phyloP scores from a whole-genome alignment of 2,329 filamentous ascomycete species.

The Ceratocystiopsis brevicomis region DNA sequence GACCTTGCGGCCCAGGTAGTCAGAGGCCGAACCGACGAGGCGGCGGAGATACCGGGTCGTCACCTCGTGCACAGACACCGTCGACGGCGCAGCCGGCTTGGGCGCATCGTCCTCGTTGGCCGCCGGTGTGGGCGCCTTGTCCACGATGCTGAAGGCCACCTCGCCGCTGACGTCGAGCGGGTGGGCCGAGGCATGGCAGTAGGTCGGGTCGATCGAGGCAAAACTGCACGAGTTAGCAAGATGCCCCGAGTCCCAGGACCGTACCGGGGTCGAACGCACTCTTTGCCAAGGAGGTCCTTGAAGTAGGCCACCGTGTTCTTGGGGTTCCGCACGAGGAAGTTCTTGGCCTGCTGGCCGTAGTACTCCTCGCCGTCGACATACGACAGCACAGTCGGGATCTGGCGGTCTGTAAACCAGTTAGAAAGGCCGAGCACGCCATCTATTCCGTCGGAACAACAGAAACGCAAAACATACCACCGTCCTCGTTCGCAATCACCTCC shows the following conservation, averaged over 20 bases:
- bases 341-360: conserved; percentile 87
- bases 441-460: too few species aligned
- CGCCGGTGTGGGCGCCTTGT: conserved; percentile 37
- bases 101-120: conserved; percentile 23
- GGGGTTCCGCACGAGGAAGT: conserved; percentile 78
- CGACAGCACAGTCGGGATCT: conserved; percentile 86
- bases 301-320: conserved; percentile 91
- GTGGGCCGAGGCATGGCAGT: conserved; percentile 85
- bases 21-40: conserved; percentile 64
- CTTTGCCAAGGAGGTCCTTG: conserved; percentile 85
- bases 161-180: conserved; percentile 54
- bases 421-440: too few species aligned
- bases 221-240: conserved; percentile 30
- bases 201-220: conserved; percentile 89
- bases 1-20: conserved; percentile 69
- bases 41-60: conserved; percentile 70
- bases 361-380: conserved; percentile 95
- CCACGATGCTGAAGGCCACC: conserved; percentile 68
- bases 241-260: too few species aligned
- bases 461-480: conserved; percentile 49
- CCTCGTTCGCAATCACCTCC: conserved; percentile 97
- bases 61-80: conserved; percentile 59
- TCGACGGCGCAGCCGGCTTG: conserved; percentile 31
- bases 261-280: conserved; percentile 34
- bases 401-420: conserved; percentile 47